Conservation (phyloP, 2,329 filamentous ascomycete genomes). For the Diaporthe citri region DNA sequence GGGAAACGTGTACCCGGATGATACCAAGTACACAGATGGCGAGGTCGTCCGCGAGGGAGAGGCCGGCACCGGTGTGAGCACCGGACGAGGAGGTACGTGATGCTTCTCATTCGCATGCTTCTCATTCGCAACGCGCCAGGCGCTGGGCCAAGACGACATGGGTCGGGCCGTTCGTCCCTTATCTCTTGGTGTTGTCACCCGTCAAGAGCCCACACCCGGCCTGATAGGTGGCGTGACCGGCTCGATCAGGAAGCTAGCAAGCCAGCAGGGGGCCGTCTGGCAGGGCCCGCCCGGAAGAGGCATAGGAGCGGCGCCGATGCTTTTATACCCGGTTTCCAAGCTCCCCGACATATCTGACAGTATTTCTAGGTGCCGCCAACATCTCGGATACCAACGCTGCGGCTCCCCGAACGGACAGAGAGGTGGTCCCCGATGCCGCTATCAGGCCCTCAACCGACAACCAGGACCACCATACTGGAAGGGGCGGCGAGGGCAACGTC, state of each 20-base stretch:
- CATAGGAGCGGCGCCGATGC: not conserved
- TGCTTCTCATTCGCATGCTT: not conserved
- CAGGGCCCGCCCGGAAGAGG: not conserved
- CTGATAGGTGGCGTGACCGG: slow-evolving; percentile 24
- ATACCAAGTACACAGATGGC: slow-evolving; percentile 72
- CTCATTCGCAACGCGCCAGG: not conserved
- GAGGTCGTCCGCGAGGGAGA: slow-evolving; percentile 69
- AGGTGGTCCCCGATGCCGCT: slow-evolving; percentile 66
- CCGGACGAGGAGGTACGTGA: slow-evolving; percentile 68
- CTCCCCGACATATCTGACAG: not conserved
- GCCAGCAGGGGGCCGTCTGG: not conserved
- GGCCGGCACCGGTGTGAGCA: slow-evolving; percentile 69
- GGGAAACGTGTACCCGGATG: slow-evolving; percentile 71
- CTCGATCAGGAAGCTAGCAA: slow-evolving; percentile 6
- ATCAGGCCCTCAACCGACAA: slow-evolving; percentile 61
- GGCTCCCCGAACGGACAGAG: slow-evolving; percentile 61
- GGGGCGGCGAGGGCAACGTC: slow-evolving; percentile 72
- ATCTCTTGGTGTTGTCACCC: slow-evolving; percentile 8
- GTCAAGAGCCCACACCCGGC: not conserved
- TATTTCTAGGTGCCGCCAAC: slow-evolving; percentile 65
- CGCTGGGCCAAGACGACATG: slow-evolving; percentile 5
- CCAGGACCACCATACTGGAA: slow-evolving; percentile 68
- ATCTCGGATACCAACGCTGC: slow-evolving; percentile 63
- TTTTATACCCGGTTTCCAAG: not conserved
- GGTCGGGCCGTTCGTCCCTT: not conserved